Evolutionary conservation across 1,139 yeast genomes (phyloP), one percentile per base, ranked within the genome.

Genomic region (Yamadazyma atmosphaerica): DNA sequence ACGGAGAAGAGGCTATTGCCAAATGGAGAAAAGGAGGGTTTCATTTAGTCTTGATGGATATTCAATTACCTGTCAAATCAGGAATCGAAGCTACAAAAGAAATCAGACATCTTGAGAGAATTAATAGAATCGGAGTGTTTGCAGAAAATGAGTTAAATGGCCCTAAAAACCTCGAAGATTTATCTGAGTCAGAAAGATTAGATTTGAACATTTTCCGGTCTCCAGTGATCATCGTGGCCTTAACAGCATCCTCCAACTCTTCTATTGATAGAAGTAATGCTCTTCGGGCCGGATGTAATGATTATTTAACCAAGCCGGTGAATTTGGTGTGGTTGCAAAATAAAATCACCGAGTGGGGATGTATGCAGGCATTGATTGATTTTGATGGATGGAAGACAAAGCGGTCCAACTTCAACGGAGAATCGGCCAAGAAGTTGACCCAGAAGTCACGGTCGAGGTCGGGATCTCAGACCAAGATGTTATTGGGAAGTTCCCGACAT

Each of bases 311-410:
- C n/a, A 92, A 92, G 49, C 98, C 98, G 0, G 98, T 94, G 11
- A 90, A 89, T 54, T 72, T 92, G 53, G 89, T 83, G 30, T 92
- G 98, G 98, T 70, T 92, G 38, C 89, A 90, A 52, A 88, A 86
- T 55, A 92, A 92, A 64, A 86, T 92, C 43, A 87, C 92, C 3
- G 98, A 92, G 63, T 90, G 98, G 98, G 94, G 94, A 1, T 81
- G 87, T 55, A 92, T 92, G 98, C 98, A 92, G 65, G 98, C 98
- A 1, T 68, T 92, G 43, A 90, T 92, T 60, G 96, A 92, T 63
- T 92, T 86, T 60, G 97, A 92, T 60, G 95, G 95, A 25, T 92
- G 96, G 96, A 83, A 83, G 45, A 55, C 56, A 12, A 68, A 65
- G 41, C 43, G 58, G 22, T 41, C 44, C 1, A 49, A 46, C 16